These are phyloP conservation scores for Juglanconis juglandina DNA, from an alignment of 2,329 filamentous ascomycete species.

Conservation along the genomic window DNA sequence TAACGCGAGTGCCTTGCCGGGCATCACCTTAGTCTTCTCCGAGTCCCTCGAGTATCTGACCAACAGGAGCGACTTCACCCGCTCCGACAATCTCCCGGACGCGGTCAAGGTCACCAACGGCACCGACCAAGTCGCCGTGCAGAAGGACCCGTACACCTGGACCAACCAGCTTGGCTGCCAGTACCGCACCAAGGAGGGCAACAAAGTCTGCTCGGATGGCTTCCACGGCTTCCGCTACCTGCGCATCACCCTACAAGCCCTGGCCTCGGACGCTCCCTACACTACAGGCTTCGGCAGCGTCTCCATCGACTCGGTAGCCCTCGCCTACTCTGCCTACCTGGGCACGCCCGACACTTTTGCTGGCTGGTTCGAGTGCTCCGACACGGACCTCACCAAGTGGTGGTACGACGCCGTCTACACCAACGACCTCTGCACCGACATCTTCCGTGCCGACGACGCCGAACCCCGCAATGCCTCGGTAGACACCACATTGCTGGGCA, in stretches of 20 bases:
- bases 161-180: slow-evolving; percentile 42
- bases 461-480: slow-evolving; percentile 42
- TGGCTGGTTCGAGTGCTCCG: slow-evolving; percentile 52
- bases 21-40: slow-evolving; percentile 46
- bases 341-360: slow-evolving; percentile 47
- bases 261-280: slow-evolving; percentile 41
- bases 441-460: slow-evolving; percentile 44
- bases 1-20: slow-evolving; percentile 30
- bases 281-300: slow-evolving; percentile 41
- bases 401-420: slow-evolving; percentile 54
- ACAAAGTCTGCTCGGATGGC: slow-evolving; percentile 48
- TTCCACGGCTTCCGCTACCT: slow-evolving; percentile 53
- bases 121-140: slow-evolving; percentile 49
- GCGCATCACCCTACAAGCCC: slow-evolving; percentile 43
- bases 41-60: slow-evolving; percentile 44
- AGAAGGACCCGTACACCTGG: slow-evolving; percentile 40
- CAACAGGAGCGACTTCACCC: slow-evolving; percentile 44
- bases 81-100: slow-evolving; percentile 40
- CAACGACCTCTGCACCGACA: slow-evolving; percentile 45
- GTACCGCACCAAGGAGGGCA: slow-evolving; percentile 22
- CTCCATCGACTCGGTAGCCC: slow-evolving; percentile 37
- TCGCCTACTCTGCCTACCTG: slow-evolving; percentile 43
- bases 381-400: slow-evolving; percentile 45
- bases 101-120: slow-evolving; percentile 37
- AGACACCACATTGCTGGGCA: slow-evolving; percentile 41